Percentiles rank a stretch among this genome's conserved stretches.
Evolutionary conservation across 371 early-diverging fungal genomes (phyloP).

Genomic region (Lichtheimia ramosa): DNA sequence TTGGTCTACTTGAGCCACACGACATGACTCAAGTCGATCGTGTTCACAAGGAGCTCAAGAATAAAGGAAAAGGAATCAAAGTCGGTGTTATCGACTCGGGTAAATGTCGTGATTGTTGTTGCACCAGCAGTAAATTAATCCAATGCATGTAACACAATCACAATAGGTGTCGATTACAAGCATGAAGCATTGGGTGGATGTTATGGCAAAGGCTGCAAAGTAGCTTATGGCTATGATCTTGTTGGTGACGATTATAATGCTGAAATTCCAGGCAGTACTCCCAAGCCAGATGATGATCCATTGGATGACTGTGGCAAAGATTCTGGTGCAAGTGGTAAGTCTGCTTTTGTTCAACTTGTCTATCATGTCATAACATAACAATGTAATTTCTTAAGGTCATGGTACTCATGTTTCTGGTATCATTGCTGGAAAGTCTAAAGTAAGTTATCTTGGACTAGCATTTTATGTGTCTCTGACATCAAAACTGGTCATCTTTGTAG

Average conservation of each 20-base stretch:
- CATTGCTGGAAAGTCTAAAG: conserved; percentile 51
- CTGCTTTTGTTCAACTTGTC: neutral
- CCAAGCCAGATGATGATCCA: conserved; percentile 34
- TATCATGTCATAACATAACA: neutral
- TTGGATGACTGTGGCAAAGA: conserved; percentile 41
- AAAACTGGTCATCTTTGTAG: conserved; percentile 8
- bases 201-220: conserved; percentile 60
- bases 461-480: neutral
- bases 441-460: conserved; percentile 17
- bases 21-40: conserved; percentile 42
- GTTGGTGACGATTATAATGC: conserved; percentile 51
- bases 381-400: conserved; percentile 34
- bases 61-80: conserved; percentile 67
- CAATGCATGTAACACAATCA: neutral
- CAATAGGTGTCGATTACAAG: conserved; percentile 55
- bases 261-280: conserved; percentile 18
- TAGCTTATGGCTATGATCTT: conserved; percentile 62
- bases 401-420: conserved; percentile 74
- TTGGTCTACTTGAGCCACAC: conserved; percentile 25
- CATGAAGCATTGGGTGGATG: conserved; percentile 78
- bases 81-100: conserved; percentile 77
- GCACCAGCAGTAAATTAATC: neutral
- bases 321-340: conserved; percentile 31
- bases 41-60: conserved; percentile 40
- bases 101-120: conserved; percentile 15